A percentile compares a stretch with the other conserved stretches of the same genome.
phyloP scores from a whole-genome alignment of 805 yeast genomes.

The Priceomyces carsonii region DNA sequence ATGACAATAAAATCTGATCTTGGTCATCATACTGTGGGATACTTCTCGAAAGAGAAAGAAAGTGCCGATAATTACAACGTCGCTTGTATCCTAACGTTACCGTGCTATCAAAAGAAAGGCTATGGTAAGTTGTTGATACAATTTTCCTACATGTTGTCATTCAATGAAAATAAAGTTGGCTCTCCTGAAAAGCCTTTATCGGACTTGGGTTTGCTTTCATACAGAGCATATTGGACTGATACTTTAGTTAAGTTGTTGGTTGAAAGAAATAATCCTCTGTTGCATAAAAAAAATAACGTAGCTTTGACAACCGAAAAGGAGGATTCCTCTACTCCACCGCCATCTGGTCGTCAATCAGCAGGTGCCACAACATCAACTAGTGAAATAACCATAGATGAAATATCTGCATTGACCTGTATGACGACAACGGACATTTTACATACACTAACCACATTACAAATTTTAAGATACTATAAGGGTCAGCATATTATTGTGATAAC shows the following conservation, averaged over 20 bases:
- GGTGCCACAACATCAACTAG: conserved; percentile 15
- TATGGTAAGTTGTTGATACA: conserved; percentile 90
- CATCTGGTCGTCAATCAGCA: conserved; percentile 11
- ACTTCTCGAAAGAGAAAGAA: conserved; percentile 95
- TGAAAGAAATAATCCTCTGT: conserved; percentile 48
- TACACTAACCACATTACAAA: conserved; percentile 87
- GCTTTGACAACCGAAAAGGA: conserved; percentile 30
- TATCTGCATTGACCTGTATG: conserved; percentile 84
- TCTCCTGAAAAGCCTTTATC: conserved; percentile 97
- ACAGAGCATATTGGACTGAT: conserved; percentile 97
- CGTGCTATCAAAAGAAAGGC: conserved; percentile 95
- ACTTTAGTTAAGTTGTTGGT: conserved; percentile 72
- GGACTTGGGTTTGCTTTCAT: conserved; percentile 89
- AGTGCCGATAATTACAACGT: conserved; percentile 93
- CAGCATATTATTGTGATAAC: conserved; percentile 88
- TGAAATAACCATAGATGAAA: conserved; percentile 86
- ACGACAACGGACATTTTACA: conserved; percentile 95
- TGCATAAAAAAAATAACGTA: conserved; percentile 39
- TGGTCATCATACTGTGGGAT: conserved; percentile 96
- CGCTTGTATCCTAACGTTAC: conserved; percentile 94
- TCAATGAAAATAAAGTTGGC: conserved; percentile 86
- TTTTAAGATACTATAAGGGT: conserved; percentile 90
- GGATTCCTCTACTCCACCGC: conserved; percentile 24
- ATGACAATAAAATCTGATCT: conserved; percentile 88
- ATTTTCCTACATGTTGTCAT: conserved; percentile 87